Conservation (phyloP, 768 basidiomycete species). For the Clavaria fumosa region DNA sequence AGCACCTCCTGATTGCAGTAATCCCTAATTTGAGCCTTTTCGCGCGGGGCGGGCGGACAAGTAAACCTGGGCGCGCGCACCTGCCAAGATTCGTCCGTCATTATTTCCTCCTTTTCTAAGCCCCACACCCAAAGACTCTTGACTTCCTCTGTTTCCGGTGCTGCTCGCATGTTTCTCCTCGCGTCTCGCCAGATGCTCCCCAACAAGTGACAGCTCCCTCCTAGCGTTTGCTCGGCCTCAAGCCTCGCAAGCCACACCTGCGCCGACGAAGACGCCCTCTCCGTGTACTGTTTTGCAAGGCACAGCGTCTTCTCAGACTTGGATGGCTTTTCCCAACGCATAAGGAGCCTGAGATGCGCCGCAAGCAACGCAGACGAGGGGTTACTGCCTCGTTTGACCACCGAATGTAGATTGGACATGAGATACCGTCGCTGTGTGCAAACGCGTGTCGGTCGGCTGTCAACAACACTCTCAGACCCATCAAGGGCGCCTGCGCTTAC, state of each 20-base stretch:
- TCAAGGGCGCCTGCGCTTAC: conserved; percentile 18
- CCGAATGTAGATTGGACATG: conserved; percentile 25
- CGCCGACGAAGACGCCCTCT: conserved; percentile 20
- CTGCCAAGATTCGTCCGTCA: conserved; percentile 26
- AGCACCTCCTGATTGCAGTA: conserved; percentile 23
- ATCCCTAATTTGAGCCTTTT: conserved; percentile 4
- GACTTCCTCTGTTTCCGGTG: conserved; percentile 16
- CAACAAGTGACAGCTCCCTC: conserved; percentile 12
- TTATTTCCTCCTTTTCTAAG: conserved; percentile 16
- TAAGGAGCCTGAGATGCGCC: conserved; percentile 19
- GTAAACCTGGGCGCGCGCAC: too few species aligned
- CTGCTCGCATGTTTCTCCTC: conserved; percentile 20
- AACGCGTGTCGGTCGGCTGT: neutral
- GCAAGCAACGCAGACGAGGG: conserved; percentile 19
- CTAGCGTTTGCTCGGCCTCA: conserved; percentile 23
- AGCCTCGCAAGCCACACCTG: conserved; percentile 40
- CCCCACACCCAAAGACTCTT: conserved; percentile 44
- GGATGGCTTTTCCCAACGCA: conserved; percentile 7
- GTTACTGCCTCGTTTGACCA: conserved; percentile 15
- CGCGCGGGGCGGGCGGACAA: neutral
- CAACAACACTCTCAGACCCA: too few species aligned
- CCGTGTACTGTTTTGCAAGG: conserved; percentile 33
- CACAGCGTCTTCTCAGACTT: conserved; percentile 22
- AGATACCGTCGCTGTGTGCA: conserved; percentile 38
- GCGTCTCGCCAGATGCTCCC: conserved; percentile 30